Evolutionary conservation across 768 basidiomycete species (phyloP), one percentile per base, ranked within the genome.

Genomic region (Dioszegia hungarica): DNA sequence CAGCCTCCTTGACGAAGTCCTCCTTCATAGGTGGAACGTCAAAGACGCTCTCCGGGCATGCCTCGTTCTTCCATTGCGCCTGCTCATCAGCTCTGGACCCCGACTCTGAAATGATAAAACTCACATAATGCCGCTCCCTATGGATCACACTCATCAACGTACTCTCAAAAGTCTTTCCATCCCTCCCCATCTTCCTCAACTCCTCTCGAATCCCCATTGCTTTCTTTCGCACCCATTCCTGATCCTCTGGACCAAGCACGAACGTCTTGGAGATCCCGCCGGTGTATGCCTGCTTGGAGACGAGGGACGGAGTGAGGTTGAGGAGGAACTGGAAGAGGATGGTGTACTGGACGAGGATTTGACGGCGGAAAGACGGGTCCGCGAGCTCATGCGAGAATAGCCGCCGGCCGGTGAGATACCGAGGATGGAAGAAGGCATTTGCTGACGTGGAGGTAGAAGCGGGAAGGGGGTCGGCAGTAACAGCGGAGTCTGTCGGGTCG

Each of bases 31-130:
- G 68, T 0, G 63, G 64, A 15, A 70, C 48, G 47, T 69, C 68
- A 47, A 73, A 73, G 6, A 62, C 57, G 5, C 34, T 41, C 53
- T 69, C 68, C 0, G 68, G 68, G 57, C 71, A 70, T 8, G 54
- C 61, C 17, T 67, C 68, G 39, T 69, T 73, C 51, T 73, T 73
- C 71, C 71, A 73, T 66, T 70, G 63, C 2, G 71, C 71, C 70
- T 72, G 38, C 14, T 15, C 9, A 27, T 51, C 22, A 51, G 34
- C 49, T n/a, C 5, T 22, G 15, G 19, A 14, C 11, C 22, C 49
- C 31, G 5, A 36, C 17, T 45, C 40, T 54, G 9, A 25, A 39
- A 10, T 24, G 22, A 36, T n/a, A 22, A 25, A 17, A 63, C 65
- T 60, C 52, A 67, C 67, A 43, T 69, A 69, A 54, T 72, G 64